These are phyloP conservation scores for Gaertneriomyces sp. DNA, from an alignment of 192 early-diverging fungal genomes.

Conservation along the genomic window DNA sequence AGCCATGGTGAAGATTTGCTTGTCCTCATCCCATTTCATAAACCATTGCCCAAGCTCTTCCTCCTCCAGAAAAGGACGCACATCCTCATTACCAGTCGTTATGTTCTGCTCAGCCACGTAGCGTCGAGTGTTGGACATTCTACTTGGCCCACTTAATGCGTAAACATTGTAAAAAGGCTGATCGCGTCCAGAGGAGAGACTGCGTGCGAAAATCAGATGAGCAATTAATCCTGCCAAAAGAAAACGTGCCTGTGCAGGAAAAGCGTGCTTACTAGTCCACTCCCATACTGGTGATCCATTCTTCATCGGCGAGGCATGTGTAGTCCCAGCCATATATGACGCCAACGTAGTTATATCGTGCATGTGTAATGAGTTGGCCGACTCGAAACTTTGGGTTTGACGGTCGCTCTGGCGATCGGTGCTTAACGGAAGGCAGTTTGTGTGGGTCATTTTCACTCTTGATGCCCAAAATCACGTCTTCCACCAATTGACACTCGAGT, in stretches of 20 bases:
- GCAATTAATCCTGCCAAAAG: background rate
- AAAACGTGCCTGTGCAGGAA: background rate
- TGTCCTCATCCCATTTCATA: conserved; percentile 9
- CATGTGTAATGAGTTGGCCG: conserved; percentile 6
- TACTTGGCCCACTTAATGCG: background rate
- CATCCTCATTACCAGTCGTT: background rate
- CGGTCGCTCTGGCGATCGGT: background rate
- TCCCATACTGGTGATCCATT: conserved; percentile 10
- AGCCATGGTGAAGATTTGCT: background rate
- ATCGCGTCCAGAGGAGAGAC: conserved; percentile 1
- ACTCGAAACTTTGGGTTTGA: background rate
- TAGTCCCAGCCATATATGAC: conserved; percentile 19
- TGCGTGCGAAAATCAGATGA: background rate
- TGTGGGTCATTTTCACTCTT: conserved; percentile 1
- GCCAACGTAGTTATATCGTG: conserved; percentile 8
- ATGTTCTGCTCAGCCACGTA: conserved; percentile 27
- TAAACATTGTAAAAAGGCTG: conserved; percentile 20
- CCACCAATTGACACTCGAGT: background rate
- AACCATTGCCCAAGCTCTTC: conserved; percentile 18
- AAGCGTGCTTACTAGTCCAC: background rate
- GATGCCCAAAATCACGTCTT: conserved; percentile 12
- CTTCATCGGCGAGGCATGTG: conserved; percentile 5
- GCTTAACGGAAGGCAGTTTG: background rate
- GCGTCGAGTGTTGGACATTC: background rate
- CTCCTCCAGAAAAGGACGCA: background rate